Percentiles rank a stretch among this genome's conserved stretches.
These are phyloP conservation scores for Berberis thunbergii DNA, from an alignment of 164 flowering plant species.

Conservation along the genomic window DNA sequence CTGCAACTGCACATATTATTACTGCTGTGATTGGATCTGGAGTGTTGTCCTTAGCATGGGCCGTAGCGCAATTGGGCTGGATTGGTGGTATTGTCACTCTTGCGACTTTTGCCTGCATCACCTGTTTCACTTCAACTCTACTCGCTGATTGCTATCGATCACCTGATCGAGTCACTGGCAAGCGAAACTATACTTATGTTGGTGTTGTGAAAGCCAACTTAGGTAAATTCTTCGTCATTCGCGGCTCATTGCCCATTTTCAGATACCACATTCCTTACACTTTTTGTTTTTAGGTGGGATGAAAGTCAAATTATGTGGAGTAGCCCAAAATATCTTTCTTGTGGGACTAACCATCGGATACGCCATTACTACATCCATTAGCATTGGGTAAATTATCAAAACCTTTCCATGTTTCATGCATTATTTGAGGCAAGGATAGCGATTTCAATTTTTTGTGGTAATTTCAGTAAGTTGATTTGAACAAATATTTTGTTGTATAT, in stretches of 20 bases:
- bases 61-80: conserved; percentile 3
- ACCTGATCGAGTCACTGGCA: neutral
- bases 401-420: neutral
- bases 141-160: neutral
- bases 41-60: conserved; percentile 5
- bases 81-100: neutral
- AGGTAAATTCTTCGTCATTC: neutral
- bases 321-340: neutral
- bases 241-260: neutral
- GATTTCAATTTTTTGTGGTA: neutral
- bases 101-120: neutral
- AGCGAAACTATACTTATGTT: conserved; percentile 1
- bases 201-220: neutral
- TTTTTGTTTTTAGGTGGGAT: neutral
- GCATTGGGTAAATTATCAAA: neutral
- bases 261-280: neutral
- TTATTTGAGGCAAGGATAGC: neutral
- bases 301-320: neutral
- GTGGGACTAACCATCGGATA: neutral
- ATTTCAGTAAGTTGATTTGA: neutral
- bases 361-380: neutral
- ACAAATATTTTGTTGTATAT: no score
- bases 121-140: neutral
- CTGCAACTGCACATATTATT: conserved; percentile 3
- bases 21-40: conserved; percentile 4